Conservation (phyloP, 164 flowering plant genomes). For the Dillenia turbinata region DNA sequence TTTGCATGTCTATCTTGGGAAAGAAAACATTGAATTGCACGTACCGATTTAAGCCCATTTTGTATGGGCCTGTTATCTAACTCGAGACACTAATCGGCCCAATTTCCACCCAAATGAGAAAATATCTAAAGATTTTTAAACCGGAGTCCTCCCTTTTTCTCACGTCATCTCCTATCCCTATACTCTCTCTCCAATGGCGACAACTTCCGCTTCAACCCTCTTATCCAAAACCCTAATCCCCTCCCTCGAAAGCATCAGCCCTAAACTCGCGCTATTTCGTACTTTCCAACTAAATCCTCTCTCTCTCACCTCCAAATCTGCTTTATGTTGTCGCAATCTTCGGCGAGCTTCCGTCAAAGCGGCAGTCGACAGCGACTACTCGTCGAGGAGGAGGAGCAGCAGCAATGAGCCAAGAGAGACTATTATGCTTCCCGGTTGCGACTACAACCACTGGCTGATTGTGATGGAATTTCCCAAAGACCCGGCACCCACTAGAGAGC, state of each 20-base stretch:
- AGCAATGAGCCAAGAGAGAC: slow-evolving; percentile 81
- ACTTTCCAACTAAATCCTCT: slow-evolving; percentile 15
- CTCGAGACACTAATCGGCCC: too few species aligned
- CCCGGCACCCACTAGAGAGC: slow-evolving; percentile 92
- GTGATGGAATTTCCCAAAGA: slow-evolving; percentile 99
- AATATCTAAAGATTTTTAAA: too few species aligned
- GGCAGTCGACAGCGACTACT: slow-evolving; percentile 43
- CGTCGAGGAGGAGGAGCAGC: slow-evolving; percentile 60
- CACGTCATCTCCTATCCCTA: not conserved
- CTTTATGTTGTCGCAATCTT: not conserved
- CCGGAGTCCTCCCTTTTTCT: too few species aligned
- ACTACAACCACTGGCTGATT: slow-evolving; percentile 94
- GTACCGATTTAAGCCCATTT: too few species aligned
- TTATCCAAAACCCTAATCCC: slow-evolving; percentile 33
- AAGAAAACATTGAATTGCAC: too few species aligned
- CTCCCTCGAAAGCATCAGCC: slow-evolving; percentile 5
- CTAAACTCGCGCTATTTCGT: not conserved
- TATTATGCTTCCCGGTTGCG: slow-evolving; percentile 92
- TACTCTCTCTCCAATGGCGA: slow-evolving; percentile 27
- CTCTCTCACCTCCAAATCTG: slow-evolving; percentile 7
- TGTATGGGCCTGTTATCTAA: too few species aligned
- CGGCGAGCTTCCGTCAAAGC: slow-evolving; percentile 16
- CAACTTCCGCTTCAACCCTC: slow-evolving; percentile 2
- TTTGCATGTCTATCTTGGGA: too few species aligned
- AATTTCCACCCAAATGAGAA: too few species aligned